A percentile compares a stretch with the other conserved stretches of the same genome.
Conservation (phyloP, 1,284 basidiomycete genomes). For the Lignosus rhinocerotis region DNA sequence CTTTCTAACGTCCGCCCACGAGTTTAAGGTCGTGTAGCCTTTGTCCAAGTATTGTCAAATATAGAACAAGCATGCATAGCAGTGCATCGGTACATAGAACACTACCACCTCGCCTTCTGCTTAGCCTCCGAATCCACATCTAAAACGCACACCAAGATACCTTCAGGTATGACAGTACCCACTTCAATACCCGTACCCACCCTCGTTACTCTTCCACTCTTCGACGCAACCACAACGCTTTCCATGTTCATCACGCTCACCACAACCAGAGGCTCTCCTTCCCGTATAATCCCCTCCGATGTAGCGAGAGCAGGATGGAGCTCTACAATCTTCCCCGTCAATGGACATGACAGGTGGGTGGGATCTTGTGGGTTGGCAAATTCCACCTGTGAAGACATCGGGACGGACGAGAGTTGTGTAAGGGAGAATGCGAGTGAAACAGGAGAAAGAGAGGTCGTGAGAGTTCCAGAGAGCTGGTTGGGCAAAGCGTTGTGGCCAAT, state of each 20-base stretch:
- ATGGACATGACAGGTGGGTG: constrained; percentile 35
- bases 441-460: constrained; percentile 35
- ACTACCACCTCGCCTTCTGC: constrained; percentile 5
- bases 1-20: background rate
- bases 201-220: constrained; percentile 4
- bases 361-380: constrained; percentile 39
- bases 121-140: background rate
- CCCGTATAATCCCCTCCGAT: background rate
- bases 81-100: background rate
- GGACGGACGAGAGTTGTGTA: constrained; percentile 35
- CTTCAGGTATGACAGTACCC: constrained; percentile 16
- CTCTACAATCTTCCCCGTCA: constrained; percentile 44
- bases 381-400: constrained; percentile 33
- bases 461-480: constrained; percentile 37
- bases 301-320: constrained; percentile 35
- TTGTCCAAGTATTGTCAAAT: too few relatives aligned
- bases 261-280: constrained; percentile 38
- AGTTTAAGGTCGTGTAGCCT: too few relatives aligned
- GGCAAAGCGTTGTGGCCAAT: constrained; percentile 42
- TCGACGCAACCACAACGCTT: constrained; percentile 29
- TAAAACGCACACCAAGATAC: constrained; percentile 13
- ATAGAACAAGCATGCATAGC: background rate
- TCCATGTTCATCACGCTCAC: constrained; percentile 49
- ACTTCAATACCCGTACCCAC: constrained; percentile 12
- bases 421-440: constrained; percentile 37